Percentiles rank a stretch among this genome's conserved stretches.
phyloP scores from a whole-genome alignment of 2,329 filamentous ascomycete genomes.

The Byssochlamys sp. region DNA sequence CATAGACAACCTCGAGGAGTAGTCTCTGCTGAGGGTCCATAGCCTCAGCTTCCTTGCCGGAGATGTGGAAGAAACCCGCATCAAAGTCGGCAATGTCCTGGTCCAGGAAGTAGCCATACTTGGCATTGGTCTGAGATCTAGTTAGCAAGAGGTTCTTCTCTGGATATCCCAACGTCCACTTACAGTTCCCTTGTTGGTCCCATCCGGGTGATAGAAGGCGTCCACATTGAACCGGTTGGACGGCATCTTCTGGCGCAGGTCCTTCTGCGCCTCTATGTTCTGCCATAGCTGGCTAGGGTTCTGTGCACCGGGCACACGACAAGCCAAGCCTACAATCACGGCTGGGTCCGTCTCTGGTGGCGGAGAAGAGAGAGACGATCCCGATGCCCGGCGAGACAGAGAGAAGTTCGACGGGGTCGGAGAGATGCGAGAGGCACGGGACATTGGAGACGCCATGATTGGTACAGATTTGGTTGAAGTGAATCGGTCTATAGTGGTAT shows the following conservation, averaged over 20 bases:
- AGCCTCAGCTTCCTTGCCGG: conserved; percentile 10
- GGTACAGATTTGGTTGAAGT: neutral
- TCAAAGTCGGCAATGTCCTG: conserved; percentile 14
- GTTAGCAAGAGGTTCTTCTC: neutral
- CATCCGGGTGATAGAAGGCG: conserved; percentile 13
- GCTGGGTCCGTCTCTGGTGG: neutral
- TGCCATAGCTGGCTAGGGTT: neutral
- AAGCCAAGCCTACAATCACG: neutral
- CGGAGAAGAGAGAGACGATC: neutral
- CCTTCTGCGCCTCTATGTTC: conserved; percentile 1
- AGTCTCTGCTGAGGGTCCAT: conserved; percentile 18
- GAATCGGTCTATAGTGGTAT: neutral
- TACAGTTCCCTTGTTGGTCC: conserved; percentile 1
- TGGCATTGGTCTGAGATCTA: conserved; percentile 5
- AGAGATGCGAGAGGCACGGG: neutral
- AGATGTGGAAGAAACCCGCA: conserved; percentile 16
- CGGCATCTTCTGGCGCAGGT: neutral
- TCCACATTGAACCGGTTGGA: conserved; percentile 15
- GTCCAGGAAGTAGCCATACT: conserved; percentile 12
- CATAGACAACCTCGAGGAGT: conserved; percentile 17
- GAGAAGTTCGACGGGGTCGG: neutral
- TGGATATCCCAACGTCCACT: neutral
- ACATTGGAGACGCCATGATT: neutral
- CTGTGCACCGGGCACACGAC: neutral
- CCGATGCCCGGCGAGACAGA: neutral